Conservation (phyloP, 1,139 yeast species). For the Blastobotrys aristatus region DNA sequence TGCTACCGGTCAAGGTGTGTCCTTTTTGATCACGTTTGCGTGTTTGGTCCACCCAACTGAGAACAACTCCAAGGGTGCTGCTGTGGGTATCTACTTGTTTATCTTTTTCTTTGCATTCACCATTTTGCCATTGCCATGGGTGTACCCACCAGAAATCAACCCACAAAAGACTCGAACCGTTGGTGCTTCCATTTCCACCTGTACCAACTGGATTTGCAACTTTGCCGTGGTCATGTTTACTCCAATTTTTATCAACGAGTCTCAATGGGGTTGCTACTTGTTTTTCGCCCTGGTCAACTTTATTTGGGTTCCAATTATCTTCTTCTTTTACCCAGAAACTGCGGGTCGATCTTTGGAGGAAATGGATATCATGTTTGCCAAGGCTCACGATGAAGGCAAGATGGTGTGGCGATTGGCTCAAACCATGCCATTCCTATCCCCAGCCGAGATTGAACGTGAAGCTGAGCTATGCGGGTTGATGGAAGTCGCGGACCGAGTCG, state of each 20-base stretch:
- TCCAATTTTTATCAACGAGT: constrained; percentile 44
- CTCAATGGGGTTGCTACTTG: constrained; percentile 45
- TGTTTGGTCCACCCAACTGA: constrained; percentile 42
- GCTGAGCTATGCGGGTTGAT: constrained; percentile 28
- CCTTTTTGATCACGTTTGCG: constrained; percentile 74
- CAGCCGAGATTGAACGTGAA: constrained; percentile 29
- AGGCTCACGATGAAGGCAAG: constrained; percentile 30
- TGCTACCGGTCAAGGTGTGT: constrained; percentile 43
- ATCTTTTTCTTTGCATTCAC: constrained; percentile 52
- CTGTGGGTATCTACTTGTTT: constrained; percentile 53
- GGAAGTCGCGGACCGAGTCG: constrained; percentile 11
- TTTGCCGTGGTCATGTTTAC: constrained; percentile 53
- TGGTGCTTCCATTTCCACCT: constrained; percentile 51
- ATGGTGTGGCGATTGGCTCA: constrained; percentile 29
- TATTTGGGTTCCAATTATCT: constrained; percentile 65
- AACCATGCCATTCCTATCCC: constrained; percentile 27
- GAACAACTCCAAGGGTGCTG: constrained; percentile 39
- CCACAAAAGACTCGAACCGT: constrained; percentile 52
- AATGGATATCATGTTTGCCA: constrained; percentile 52
- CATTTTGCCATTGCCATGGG: constrained; percentile 48
- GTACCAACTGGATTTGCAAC: constrained; percentile 49
- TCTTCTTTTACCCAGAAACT: constrained; percentile 65
- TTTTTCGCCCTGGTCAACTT: constrained; percentile 43
- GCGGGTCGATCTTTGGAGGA: constrained; percentile 60
- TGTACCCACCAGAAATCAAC: constrained; percentile 40